phyloP scores from a whole-genome alignment of 2,329 filamentous ascomycete species.

The Tolypocladium album region DNA sequence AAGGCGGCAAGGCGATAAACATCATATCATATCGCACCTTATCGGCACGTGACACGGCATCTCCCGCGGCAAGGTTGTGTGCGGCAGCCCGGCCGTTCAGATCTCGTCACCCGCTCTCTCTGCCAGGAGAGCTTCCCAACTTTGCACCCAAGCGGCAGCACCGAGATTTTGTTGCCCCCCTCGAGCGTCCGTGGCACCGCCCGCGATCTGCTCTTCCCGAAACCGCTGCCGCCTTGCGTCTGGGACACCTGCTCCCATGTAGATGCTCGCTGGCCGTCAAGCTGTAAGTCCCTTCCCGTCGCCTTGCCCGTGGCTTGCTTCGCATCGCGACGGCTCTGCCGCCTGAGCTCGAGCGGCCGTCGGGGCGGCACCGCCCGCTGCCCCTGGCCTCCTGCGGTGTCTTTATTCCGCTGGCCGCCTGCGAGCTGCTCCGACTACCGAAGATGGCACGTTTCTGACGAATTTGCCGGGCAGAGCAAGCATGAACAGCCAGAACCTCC shows the following conservation, averaged over 20 bases:
- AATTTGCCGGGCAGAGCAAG: constrained; percentile 7
- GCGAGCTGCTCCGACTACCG: neutral
- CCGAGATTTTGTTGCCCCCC: neutral
- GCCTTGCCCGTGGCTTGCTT: constrained; percentile 5
- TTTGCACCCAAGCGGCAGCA: constrained; percentile 15
- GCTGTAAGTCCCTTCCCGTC: constrained; percentile 19
- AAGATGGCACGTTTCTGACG: neutral
- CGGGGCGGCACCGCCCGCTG: neutral
- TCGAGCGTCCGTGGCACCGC: neutral
- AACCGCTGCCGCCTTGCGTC: neutral
- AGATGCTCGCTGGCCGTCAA: constrained; percentile 19
- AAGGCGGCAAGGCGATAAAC: too few relatives aligned
- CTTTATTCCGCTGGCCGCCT: neutral
- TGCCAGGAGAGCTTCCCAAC: constrained; percentile 22
- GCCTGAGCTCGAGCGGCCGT: neutral
- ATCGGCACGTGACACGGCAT: constrained; percentile 24
- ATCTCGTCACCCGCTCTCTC: constrained; percentile 19
- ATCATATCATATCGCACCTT: constrained; percentile 6
- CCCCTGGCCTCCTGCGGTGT: neutral
- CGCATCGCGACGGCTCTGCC: constrained; percentile 9
- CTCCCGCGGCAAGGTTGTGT: constrained; percentile 15
- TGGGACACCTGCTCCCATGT: constrained; percentile 20
- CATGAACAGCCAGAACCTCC: constrained; percentile 38
- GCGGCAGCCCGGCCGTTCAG: constrained; percentile 12
- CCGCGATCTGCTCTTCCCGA: neutral